phyloP scores from a whole-genome alignment of 75 land plant genomes.

The Chamaecyparis obtusa region DNA sequence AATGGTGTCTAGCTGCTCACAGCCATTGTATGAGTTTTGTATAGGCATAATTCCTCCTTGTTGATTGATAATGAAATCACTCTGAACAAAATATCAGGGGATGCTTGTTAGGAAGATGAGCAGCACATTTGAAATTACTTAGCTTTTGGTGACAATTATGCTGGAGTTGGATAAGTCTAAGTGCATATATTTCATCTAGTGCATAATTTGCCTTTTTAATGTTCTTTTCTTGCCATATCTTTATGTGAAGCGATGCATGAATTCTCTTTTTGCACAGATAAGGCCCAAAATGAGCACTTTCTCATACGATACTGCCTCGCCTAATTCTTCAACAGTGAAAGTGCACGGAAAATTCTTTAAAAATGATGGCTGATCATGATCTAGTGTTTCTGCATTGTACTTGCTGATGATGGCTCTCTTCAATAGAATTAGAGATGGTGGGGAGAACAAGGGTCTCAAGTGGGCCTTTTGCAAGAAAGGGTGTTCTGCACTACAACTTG shows the following conservation, averaged over 20 bases:
- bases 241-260: not conserved
- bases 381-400: not conserved
- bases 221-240: not conserved
- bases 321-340: not conserved
- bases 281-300: not conserved
- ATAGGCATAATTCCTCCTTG: not conserved
- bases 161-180: not conserved
- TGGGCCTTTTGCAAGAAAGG: too few species aligned
- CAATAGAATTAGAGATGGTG: not conserved
- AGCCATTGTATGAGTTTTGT: not conserved
- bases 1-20: not conserved
- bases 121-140: not conserved
- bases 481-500: too few species aligned
- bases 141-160: not conserved
- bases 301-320: not conserved
- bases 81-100: not conserved
- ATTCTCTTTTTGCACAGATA: not conserved
- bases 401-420: not conserved
- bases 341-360: too few species aligned
- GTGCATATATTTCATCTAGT: not conserved
- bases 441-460: not conserved
- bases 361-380: too few species aligned
- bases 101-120: not conserved
- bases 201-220: too few species aligned
- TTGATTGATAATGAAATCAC: not conserved